Percentiles rank a stretch among this genome's conserved stretches.
These are phyloP conservation scores for Ceratobasidium sp. DNA, from an alignment of 1,284 basidiomycete species.

Conservation along the genomic window DNA sequence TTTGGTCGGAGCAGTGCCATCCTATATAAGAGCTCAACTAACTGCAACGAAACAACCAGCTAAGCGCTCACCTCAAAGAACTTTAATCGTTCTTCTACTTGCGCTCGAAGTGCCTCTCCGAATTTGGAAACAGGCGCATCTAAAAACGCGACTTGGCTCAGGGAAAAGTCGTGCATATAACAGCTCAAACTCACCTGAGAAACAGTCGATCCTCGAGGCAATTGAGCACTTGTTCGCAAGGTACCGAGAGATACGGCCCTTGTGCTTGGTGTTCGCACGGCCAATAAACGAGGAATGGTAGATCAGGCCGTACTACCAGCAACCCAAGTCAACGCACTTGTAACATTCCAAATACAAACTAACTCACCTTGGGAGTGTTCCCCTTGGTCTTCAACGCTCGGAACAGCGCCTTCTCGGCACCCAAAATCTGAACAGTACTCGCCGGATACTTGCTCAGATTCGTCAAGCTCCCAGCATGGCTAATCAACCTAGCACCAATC, in stretches of 20 bases:
- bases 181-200: conserved; percentile 71
- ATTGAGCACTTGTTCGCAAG: conserved; percentile 99
- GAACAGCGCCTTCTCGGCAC: conserved; percentile 98
- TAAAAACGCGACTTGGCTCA: conserved; percentile 53
- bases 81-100: conserved; percentile 94
- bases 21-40: conserved; percentile 55
- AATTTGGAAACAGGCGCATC: conserved; percentile 93
- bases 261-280: conserved; percentile 94
- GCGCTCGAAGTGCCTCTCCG: conserved; percentile 91
- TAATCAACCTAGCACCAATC: conserved; percentile 94
- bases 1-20: conserved; percentile 84
- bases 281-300: conserved; percentile 97
- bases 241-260: conserved; percentile 98
- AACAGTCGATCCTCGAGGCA: conserved; percentile 98
- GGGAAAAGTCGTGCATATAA: conserved; percentile 8
- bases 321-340: conserved; percentile 31
- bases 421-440: conserved; percentile 97
- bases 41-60: not conserved
- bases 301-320: conserved; percentile 84
- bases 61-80: conserved; percentile 82
- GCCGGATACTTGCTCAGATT: conserved; percentile 99
- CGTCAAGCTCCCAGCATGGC: conserved; percentile 96
- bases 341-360: conserved; percentile 49
- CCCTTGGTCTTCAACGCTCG: conserved; percentile 98
- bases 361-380: conserved; percentile 91